These are phyloP conservation scores for Leishmania guyanensis DNA, from an alignment of 208 protist genomes.

Conservation along the genomic window DNA sequence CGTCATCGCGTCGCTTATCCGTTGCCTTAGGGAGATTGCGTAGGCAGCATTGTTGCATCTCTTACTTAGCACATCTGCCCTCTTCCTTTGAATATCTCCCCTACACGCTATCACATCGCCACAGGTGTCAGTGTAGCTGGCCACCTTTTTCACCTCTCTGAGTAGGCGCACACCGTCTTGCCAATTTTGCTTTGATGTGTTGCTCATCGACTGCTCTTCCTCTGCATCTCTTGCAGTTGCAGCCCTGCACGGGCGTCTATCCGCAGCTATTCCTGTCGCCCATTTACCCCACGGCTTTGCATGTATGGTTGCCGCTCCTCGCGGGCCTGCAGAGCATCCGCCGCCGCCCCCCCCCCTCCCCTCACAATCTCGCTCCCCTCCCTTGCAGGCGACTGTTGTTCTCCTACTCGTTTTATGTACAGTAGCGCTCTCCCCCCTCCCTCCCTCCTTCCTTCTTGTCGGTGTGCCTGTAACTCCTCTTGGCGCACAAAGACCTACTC, in stretches of 20 bases:
- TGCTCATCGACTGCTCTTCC: background rate
- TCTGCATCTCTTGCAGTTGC: background rate
- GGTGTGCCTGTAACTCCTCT: background rate
- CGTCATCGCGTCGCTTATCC: background rate
- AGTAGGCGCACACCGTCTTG: background rate
- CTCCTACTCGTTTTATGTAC: background rate
- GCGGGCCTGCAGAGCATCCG: background rate
- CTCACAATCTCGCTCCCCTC: background rate
- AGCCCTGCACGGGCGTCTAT: background rate
- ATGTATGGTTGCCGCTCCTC: slow-evolving; percentile 6
- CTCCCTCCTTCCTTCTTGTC: background rate
- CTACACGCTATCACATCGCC: background rate
- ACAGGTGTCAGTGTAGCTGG: background rate
- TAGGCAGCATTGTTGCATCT: background rate
- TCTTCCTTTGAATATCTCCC: background rate
- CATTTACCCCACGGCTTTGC: background rate
- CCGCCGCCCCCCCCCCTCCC: background rate
- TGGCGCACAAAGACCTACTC: background rate
- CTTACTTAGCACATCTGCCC: background rate
- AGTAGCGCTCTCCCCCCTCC: background rate
- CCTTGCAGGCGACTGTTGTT: background rate
- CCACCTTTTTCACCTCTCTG: too few relatives aligned
- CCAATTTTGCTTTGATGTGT: background rate
- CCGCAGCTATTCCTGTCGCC: background rate
- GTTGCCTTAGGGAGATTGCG: background rate